Evolutionary conservation across 768 basidiomycete species (phyloP).

Genomic region (Auricularia sp.): DNA sequence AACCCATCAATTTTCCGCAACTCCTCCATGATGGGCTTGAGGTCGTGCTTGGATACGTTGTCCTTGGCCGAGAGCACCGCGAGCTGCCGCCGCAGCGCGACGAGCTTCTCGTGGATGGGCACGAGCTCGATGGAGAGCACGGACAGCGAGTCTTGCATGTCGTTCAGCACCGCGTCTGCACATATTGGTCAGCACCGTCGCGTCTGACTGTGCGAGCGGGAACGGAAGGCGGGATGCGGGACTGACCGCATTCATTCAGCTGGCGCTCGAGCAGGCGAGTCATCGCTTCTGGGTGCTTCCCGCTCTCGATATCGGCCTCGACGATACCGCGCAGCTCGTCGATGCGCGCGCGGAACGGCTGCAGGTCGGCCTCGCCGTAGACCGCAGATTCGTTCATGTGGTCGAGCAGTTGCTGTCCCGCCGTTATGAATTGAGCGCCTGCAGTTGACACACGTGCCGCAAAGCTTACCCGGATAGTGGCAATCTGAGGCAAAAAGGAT

Average conservation of each 20-base stretch:
- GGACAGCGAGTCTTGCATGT: constrained; percentile 75
- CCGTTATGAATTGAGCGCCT: not conserved
- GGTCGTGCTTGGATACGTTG: constrained; percentile 72
- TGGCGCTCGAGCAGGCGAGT: constrained; percentile 85
- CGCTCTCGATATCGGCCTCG: constrained; percentile 67
- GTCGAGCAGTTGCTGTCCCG: constrained; percentile 75
- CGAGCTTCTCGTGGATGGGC: constrained; percentile 82
- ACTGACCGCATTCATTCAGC: constrained; percentile 83
- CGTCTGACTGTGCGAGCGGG: not conserved
- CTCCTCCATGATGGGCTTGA: constrained; percentile 86
- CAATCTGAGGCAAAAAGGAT: constrained; percentile 32
- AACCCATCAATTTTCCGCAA: constrained; percentile 93
- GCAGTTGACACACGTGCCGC: not conserved
- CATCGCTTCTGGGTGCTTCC: constrained; percentile 78
- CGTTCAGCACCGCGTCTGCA: constrained; percentile 63
- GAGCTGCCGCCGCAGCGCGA: constrained; percentile 80
- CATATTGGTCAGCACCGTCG: not conserved
- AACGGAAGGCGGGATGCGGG: not conserved
- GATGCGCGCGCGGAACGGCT: constrained; percentile 77
- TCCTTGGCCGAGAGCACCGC: constrained; percentile 83
- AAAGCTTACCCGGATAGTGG: constrained; percentile 83
- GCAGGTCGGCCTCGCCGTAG: constrained; percentile 85
- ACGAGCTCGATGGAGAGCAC: constrained; percentile 84
- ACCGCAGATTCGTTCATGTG: constrained; percentile 94
- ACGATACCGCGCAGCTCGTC: constrained; percentile 78